Evolutionary conservation across 306 rosid species (phyloP), one percentile per base, ranked within the genome.

Genomic region (Prunus campanulata): DNA sequence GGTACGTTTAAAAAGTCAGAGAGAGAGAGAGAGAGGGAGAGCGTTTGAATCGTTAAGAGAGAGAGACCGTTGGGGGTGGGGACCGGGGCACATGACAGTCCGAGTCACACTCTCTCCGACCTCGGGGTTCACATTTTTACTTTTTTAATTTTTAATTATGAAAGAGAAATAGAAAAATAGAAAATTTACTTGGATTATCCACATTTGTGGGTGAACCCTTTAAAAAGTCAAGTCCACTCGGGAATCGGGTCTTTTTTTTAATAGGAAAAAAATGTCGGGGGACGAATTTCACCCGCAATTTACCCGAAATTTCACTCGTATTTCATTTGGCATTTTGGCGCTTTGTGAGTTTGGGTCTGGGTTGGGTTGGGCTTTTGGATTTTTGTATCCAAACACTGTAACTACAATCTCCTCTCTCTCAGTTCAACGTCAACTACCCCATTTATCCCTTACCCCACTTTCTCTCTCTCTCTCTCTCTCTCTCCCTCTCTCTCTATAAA

Each of bases 401-500:
- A 72, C 68, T 51, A 15, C 70, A 63, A 49, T 16, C 56, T 54
- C 55, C 74, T 30, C 59, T 6, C 11, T 19, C 59, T 30, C 42
- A 12, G 66, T 70, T 11, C 68, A 48, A 19, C 86, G 86, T 84
- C 80, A 46, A 89, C 86, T 18, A 11, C 87, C 64, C 47, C 75
- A 42, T 76, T 20, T 6, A 35, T 48, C 29, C 67, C 30, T n/a
- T 27, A 9, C 1, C 19, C 10, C 29, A 8, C 42, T 60, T 9
- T 25, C 27, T 20, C 66, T 56, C 48, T 0, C 66, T 42, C 56
- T n/a, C 61, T 3, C 61, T 10, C 18, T n/a, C 39, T 13, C 29
- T 20, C 67, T 56, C 49, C 44, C 77, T 16, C 9, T 5, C 6
- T 66, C 20, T 83, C 88, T 90, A 85, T 88, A 88, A 86, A 84